Percentiles rank a stretch among this genome's conserved stretches.
Conservation (phyloP, 2,329 filamentous ascomycete species). For the Clarireedia homoeocarpa region DNA sequence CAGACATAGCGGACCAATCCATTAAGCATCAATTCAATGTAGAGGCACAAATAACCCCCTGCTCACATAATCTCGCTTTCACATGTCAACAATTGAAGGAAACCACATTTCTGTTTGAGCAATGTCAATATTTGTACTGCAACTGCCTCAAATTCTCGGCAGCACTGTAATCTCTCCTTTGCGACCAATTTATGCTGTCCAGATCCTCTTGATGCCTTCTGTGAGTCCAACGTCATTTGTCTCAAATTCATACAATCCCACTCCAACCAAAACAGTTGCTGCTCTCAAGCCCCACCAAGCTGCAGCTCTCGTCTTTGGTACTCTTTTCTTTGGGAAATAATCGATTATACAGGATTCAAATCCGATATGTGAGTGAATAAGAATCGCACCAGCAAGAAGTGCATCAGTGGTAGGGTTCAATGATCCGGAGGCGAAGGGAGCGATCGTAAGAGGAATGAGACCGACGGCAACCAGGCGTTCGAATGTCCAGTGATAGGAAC, state of each 20-base stretch:
- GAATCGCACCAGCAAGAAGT: constrained; percentile 69
- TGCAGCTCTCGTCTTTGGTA: constrained; percentile 59
- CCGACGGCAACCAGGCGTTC: constrained; percentile 77
- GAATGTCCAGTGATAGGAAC: constrained; percentile 98
- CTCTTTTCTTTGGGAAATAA: constrained; percentile 70
- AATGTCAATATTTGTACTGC: constrained; percentile 4
- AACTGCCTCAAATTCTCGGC: neutral
- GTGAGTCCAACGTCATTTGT: constrained; percentile 95
- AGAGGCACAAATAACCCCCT: neutral
- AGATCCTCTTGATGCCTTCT: constrained; percentile 80
- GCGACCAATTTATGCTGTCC: constrained; percentile 59
- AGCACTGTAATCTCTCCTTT: constrained; percentile 6
- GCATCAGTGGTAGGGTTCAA: constrained; percentile 87
- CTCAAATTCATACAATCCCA: constrained; percentile 97
- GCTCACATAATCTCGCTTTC: neutral
- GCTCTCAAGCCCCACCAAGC: constrained; percentile 72
- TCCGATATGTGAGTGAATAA: constrained; percentile 93
- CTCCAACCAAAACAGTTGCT: constrained; percentile 70
- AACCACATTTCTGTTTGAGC: neutral
- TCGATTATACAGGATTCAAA: constrained; percentile 88
- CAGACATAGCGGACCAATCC: no score
- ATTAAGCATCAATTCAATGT: no score
- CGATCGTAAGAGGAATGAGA: constrained; percentile 78
- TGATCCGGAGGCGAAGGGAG: constrained; percentile 86
- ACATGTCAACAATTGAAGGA: neutral